phyloP scores from a whole-genome alignment of 2,329 filamentous ascomycete species.

The Fusarium nanum region DNA sequence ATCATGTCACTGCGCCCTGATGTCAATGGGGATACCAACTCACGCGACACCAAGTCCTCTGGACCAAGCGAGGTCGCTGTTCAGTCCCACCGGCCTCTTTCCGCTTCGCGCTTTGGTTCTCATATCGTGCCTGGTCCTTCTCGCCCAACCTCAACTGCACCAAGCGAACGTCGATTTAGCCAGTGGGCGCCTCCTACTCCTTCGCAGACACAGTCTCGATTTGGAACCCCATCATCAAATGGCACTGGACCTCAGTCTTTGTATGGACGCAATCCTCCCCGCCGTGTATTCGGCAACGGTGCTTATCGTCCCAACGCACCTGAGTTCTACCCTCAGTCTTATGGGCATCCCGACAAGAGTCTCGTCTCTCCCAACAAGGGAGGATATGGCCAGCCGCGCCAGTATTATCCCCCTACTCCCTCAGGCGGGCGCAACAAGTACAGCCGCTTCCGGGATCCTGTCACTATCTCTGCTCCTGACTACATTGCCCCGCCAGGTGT shows the following conservation, averaged over 20 bases:
- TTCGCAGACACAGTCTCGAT: conserved; percentile 34
- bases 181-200: conserved; percentile 42
- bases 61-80: conserved; percentile 28
- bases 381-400: conserved; percentile 39
- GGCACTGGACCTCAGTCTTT: conserved; percentile 13
- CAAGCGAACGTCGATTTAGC: conserved; percentile 42
- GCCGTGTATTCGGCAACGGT: conserved; percentile 48
- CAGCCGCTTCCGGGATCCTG: conserved; percentile 47
- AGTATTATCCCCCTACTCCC: conserved; percentile 49
- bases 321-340: conserved; percentile 50
- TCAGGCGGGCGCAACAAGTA: conserved; percentile 47
- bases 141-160: conserved; percentile 44
- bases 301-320: conserved; percentile 50
- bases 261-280: conserved; percentile 42
- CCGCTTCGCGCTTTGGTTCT: conserved; percentile 50
- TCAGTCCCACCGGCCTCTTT: conserved; percentile 38
- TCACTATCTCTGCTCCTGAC: conserved; percentile 33
- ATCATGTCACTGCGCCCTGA: conserved; percentile 46
- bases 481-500: conserved; percentile 22
- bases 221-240: conserved; percentile 25
- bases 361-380: conserved; percentile 27
- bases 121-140: conserved; percentile 47
- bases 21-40: conserved; percentile 10
- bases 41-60: conserved; percentile 34
- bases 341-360: conserved; percentile 37